phyloP scores from a whole-genome alignment of 805 yeast genomes.

The Starmerella scarabaei region DNA sequence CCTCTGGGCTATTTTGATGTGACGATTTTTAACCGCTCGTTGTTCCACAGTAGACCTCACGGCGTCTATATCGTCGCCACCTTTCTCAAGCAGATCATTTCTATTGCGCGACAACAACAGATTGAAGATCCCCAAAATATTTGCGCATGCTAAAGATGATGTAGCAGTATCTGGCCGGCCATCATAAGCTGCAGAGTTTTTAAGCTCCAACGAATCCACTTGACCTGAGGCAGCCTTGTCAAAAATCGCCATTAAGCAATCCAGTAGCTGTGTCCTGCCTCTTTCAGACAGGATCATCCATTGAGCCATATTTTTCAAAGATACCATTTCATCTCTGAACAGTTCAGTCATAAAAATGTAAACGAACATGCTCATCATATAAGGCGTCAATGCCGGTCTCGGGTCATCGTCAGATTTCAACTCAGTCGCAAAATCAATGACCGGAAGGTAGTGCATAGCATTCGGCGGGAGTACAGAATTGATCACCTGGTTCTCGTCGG shows the following conservation, averaged over 20 bases:
- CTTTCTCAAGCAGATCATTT: not conserved
- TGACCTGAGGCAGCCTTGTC: not conserved
- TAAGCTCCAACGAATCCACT: not conserved
- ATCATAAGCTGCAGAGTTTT: not conserved
- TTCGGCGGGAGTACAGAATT: not conserved
- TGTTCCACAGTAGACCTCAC: not conserved
- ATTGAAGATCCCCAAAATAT: not conserved
- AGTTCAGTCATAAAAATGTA: not conserved
- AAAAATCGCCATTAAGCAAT: not conserved
- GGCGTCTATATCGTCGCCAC: no score
- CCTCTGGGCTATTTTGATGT: not conserved
- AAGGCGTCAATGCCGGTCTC: not conserved
- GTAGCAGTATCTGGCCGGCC: conserved; percentile 1
- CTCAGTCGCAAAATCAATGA: not conserved
- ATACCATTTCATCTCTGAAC: not conserved
- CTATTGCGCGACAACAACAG: not conserved
- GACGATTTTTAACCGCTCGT: not conserved
- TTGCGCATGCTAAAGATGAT: conserved; percentile 2
- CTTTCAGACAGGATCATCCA: not conserved
- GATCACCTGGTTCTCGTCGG: no score
- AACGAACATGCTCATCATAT: not conserved
- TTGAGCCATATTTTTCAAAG: conserved; percentile 37
- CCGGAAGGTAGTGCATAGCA: not conserved
- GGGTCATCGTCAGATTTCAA: not conserved
- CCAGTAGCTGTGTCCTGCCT: not conserved